A percentile compares a stretch with the other conserved stretches of the same genome.
Conservation (phyloP, 2,329 filamentous ascomycete genomes). For the Monilinia polystroma region DNA sequence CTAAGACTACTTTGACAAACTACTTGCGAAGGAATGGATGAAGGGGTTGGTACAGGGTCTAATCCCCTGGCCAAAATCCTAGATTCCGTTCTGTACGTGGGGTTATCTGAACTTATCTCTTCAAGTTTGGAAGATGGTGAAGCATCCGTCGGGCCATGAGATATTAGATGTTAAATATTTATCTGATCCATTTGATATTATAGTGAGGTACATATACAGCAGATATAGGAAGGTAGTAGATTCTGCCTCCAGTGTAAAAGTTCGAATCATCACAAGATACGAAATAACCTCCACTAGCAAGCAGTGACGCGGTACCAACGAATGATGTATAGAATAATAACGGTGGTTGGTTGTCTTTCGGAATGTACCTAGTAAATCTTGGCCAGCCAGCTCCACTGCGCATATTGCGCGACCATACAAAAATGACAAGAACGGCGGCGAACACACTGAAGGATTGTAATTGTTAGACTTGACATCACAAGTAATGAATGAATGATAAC, state of each 20-base stretch:
- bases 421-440: constrained; percentile 4
- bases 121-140: constrained; percentile 3
- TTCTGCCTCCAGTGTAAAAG: not conserved
- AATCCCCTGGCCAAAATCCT: not conserved
- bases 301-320: not conserved
- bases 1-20: too few relatives aligned
- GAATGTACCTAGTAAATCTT: not conserved
- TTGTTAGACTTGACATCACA: not conserved
- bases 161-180: not conserved
- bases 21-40: too few relatives aligned
- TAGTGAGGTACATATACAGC: not conserved
- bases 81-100: not conserved
- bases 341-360: constrained; percentile 7
- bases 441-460: not conserved
- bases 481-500: not conserved
- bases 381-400: not conserved
- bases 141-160: constrained; percentile 4
- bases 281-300: not conserved
- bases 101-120: constrained; percentile 2
- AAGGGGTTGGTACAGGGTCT: not conserved
- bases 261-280: not conserved
- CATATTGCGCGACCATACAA: constrained; percentile 15
- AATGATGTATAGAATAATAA: not conserved
- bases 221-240: not conserved
- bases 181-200: not conserved